These are phyloP conservation scores for Discostella pseudostelligera DNA, from an alignment of 108 stramenopile species.

Conservation along the genomic window DNA sequence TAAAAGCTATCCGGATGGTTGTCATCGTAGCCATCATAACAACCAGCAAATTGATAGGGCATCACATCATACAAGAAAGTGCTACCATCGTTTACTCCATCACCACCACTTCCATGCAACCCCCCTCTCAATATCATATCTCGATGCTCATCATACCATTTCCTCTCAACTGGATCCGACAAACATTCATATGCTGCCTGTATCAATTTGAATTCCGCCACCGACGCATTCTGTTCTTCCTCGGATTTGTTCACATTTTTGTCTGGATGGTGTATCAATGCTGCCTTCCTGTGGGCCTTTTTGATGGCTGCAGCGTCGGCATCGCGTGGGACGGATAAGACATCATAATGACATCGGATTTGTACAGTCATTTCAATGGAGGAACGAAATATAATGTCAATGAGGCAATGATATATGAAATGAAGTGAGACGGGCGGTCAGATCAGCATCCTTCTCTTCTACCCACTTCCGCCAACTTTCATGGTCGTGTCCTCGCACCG, in stretches of 20 bases:
- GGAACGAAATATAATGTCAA: not conserved
- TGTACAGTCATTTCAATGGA: constrained; percentile 11
- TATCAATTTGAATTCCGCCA: constrained; percentile 73
- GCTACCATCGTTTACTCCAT: constrained; percentile 16
- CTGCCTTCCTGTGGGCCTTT: constrained; percentile 93
- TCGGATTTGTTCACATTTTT: constrained; percentile 64
- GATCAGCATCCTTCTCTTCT: too few species aligned
- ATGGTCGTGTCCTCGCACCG: too few species aligned
- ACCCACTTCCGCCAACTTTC: too few species aligned
- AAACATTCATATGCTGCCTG: constrained; percentile 96
- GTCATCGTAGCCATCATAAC: constrained; percentile 72
- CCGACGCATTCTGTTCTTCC: constrained; percentile 39
- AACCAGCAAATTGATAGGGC: constrained; percentile 64
- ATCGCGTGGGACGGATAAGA: constrained; percentile 77
- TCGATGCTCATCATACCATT: constrained; percentile 92
- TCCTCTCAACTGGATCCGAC: constrained; percentile 82
- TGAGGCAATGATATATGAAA: too few species aligned
- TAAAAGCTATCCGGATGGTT: constrained; percentile 61
- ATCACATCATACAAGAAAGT: constrained; percentile 78
- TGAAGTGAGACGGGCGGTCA: too few species aligned
- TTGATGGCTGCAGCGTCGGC: constrained; percentile 90
- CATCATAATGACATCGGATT: constrained; percentile 82
- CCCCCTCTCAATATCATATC: constrained; percentile 78
- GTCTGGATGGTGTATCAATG: constrained; percentile 94
- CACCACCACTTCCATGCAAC: constrained; percentile 23